Conservation (phyloP, 1,139 yeast genomes). For the Magnusiomyces ingens region DNA sequence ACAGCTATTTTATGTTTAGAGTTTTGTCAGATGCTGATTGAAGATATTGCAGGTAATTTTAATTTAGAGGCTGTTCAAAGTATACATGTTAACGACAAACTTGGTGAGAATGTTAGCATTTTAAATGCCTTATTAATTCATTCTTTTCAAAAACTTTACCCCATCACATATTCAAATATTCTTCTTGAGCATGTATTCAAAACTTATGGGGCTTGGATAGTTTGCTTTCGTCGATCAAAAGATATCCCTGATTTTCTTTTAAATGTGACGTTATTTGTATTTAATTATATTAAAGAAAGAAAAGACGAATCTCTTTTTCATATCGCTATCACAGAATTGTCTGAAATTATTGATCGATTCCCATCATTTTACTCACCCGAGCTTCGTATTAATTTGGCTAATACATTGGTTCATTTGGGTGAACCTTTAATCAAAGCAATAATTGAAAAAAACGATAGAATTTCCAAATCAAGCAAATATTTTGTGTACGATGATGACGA, state of each 20-base stretch:
- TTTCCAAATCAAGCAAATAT: neutral
- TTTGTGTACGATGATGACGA: slow-evolving; percentile 13
- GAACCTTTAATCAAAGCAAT: slow-evolving; percentile 10
- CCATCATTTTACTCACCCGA: slow-evolving; percentile 8
- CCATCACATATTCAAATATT: neutral
- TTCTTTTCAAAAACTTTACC: neutral
- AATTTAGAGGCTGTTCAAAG: slow-evolving; percentile 10
- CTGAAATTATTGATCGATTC: slow-evolving; percentile 9
- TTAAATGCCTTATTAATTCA: neutral
- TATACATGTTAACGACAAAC: slow-evolving; percentile 3
- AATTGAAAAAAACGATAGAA: slow-evolving; percentile 6
- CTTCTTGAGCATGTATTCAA: slow-evolving; percentile 11
- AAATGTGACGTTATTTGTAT: slow-evolving; percentile 7
- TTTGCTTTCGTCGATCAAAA: neutral
- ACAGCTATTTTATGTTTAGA: slow-evolving; percentile 16
- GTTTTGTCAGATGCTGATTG: slow-evolving; percentile 26
- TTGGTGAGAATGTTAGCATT: slow-evolving; percentile 5
- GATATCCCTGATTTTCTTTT: neutral
- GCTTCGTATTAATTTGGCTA: slow-evolving; percentile 3
- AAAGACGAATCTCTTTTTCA: slow-evolving; percentile 5
- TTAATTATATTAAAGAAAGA: slow-evolving; percentile 6
- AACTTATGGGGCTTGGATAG: slow-evolving; percentile 13
- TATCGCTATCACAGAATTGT: slow-evolving; percentile 8
- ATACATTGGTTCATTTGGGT: slow-evolving; percentile 10
- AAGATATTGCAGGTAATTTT: slow-evolving; percentile 19